Evolutionary conservation across 1,284 basidiomycete genomes (phyloP).

Genomic region (Austroboletus olivaceoglutinosus): DNA sequence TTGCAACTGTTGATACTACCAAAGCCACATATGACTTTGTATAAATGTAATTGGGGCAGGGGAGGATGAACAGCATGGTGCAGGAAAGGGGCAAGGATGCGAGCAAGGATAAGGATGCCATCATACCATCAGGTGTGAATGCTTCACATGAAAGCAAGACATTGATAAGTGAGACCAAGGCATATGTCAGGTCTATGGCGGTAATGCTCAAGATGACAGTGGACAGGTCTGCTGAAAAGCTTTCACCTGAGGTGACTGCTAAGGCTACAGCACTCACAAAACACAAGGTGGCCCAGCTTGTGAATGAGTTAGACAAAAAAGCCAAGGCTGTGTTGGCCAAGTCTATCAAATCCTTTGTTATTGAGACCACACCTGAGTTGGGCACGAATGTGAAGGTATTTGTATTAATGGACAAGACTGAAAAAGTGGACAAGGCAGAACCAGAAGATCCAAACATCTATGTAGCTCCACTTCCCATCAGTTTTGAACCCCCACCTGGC

Average conservation of each 20-base stretch:
- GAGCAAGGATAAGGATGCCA: too few species aligned
- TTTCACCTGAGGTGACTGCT: conserved; percentile 37
- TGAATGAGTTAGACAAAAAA: conserved; percentile 58
- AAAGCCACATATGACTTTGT: conserved; percentile 52
- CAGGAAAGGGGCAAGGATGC: too few species aligned
- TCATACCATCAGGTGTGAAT: too few species aligned
- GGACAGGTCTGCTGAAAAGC: conserved; percentile 41
- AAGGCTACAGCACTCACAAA: conserved; percentile 46
- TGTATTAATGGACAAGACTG: conserved; percentile 27
- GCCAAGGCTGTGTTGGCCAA: conserved; percentile 69
- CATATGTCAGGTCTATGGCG: conserved; percentile 47
- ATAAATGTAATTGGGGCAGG: conserved; percentile 42
- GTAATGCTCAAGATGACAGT: conserved; percentile 51
- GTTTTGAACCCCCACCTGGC: conserved; percentile 89
- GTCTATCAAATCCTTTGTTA: conserved; percentile 26
- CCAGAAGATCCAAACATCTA: conserved; percentile 55
- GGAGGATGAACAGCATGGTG: conserved; percentile 35
- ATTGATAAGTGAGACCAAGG: conserved; percentile 41
- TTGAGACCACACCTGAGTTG: conserved; percentile 18
- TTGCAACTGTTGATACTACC: conserved; percentile 52
- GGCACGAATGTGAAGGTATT: conserved; percentile 20
- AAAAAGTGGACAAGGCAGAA: conserved; percentile 18
- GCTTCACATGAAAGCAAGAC: conserved; percentile 30
- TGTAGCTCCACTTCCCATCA: conserved; percentile 75
- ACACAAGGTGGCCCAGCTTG: conserved; percentile 52